Evolutionary conservation across 1,139 yeast species (phyloP).

Genomic region (Kodamaea sp.): DNA sequence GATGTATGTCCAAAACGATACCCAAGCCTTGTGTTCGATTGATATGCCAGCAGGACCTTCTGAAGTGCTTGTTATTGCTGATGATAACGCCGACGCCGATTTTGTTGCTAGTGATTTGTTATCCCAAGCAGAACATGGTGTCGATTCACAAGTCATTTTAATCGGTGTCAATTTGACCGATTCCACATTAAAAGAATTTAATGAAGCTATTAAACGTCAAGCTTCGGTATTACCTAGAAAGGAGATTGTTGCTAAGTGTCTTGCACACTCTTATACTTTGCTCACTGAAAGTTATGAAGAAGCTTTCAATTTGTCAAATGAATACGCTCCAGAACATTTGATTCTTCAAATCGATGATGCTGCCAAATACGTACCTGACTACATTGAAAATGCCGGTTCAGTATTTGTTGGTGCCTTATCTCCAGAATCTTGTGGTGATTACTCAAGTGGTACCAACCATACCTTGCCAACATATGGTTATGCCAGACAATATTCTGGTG

Average conservation of each 20-base stretch:
- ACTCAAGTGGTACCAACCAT: constrained; percentile 96
- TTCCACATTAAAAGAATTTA: constrained; percentile 61
- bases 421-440: constrained; percentile 98
- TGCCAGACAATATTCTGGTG: constrained; percentile 96
- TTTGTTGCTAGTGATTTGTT: constrained; percentile 93
- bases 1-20: constrained; percentile 94
- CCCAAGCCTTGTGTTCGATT: constrained; percentile 89
- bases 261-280: constrained; percentile 84
- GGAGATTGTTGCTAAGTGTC: constrained; percentile 87
- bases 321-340: constrained; percentile 96
- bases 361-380: constrained; percentile 57
- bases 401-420: constrained; percentile 94
- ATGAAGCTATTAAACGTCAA: constrained; percentile 77
- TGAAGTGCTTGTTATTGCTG: constrained; percentile 93
- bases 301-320: constrained; percentile 80
- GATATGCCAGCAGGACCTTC: constrained; percentile 99
- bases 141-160: constrained; percentile 93
- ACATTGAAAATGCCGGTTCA: constrained; percentile 90
- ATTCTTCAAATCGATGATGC: constrained; percentile 87
- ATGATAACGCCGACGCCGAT: constrained; percentile 80
- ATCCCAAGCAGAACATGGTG: constrained; percentile 98
- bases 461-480: constrained; percentile 97
- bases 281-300: constrained; percentile 63
- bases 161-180: constrained; percentile 72
- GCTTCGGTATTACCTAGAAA: constrained; percentile 88